phyloP scores from a whole-genome alignment of 371 early-diverging fungal genomes.

The Rhizopus arrhizus region DNA sequence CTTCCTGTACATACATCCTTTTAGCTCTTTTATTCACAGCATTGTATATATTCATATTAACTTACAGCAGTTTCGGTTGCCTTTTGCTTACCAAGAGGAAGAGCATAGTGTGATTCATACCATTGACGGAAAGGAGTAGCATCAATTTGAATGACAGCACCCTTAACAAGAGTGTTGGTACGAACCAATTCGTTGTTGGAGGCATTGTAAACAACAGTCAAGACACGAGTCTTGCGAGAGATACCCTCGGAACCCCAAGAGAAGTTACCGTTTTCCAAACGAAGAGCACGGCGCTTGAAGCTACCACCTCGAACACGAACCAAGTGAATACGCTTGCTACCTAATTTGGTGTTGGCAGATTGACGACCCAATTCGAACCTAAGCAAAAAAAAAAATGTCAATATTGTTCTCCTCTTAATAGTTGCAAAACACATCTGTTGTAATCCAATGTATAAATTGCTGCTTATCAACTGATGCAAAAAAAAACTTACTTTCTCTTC shows the following conservation, averaged over 20 bases:
- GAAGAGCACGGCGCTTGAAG: conserved; percentile 97
- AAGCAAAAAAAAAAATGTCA: neutral
- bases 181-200: conserved; percentile 99
- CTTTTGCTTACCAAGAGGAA: conserved; percentile 88
- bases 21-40: neutral
- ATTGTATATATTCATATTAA: neutral
- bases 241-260: conserved; percentile 95
- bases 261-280: conserved; percentile 97
- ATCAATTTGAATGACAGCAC: conserved; percentile 98
- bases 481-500: conserved; percentile 78
- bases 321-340: conserved; percentile 91
- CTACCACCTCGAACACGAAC: conserved; percentile 99
- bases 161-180: conserved; percentile 99
- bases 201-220: conserved; percentile 99
- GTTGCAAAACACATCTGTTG: neutral
- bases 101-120: conserved; percentile 96
- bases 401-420: too few relatives aligned
- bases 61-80: conserved; percentile 62
- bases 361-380: conserved; percentile 99
- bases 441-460: neutral
- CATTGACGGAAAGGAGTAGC: conserved; percentile 99
- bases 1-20: conserved; percentile 50
- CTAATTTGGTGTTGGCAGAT: conserved; percentile 98
- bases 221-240: conserved; percentile 95
- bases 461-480: neutral